These are phyloP conservation scores for Myotisia sp. DNA, from an alignment of 2,329 filamentous ascomycete species.

Conservation along the genomic window DNA sequence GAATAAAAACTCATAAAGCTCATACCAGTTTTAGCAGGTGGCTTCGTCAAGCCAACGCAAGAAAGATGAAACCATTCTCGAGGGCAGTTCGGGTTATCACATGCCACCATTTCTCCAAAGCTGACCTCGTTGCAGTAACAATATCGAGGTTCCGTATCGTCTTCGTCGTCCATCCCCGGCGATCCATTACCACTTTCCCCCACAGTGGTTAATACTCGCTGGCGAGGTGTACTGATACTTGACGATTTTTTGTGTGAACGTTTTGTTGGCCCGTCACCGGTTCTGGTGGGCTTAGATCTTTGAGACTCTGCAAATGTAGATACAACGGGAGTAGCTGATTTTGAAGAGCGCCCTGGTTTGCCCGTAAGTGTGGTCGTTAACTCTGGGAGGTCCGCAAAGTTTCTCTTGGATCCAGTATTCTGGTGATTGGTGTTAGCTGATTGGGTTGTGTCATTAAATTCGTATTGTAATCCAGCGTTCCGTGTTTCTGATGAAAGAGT, in stretches of 20 bases:
- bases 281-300: conserved; percentile 11
- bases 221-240: conserved; percentile 9
- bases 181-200: conserved; percentile 30
- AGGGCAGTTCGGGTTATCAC: conserved; percentile 57
- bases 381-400: conserved; percentile 1
- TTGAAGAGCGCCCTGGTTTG: conserved; percentile 17
- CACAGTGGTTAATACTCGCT: conserved; percentile 13
- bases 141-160: conserved; percentile 58
- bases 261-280: conserved; percentile 13
- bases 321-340: conserved; percentile 19
- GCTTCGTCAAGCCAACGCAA: conserved; percentile 64
- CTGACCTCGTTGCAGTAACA: conserved; percentile 69
- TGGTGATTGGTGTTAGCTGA: background rate
- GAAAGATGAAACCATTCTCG: conserved; percentile 74
- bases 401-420: conserved; percentile 1
- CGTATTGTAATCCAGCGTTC: too few species aligned
- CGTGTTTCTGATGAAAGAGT: conserved; percentile 1
- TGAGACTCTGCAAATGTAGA: conserved; percentile 18
- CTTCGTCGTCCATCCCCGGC: conserved; percentile 37
- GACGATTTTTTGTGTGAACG: conserved; percentile 24
- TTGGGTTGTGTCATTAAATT: too few species aligned
- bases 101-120: conserved; percentile 75
- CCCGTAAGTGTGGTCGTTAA: conserved; percentile 8
- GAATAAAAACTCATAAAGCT: too few species aligned
- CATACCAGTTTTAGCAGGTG: conserved; percentile 62